Evolutionary conservation across 2,329 filamentous ascomycete species (phyloP).

Genomic region (Xenosphaeropsis pyriputrescens): DNA sequence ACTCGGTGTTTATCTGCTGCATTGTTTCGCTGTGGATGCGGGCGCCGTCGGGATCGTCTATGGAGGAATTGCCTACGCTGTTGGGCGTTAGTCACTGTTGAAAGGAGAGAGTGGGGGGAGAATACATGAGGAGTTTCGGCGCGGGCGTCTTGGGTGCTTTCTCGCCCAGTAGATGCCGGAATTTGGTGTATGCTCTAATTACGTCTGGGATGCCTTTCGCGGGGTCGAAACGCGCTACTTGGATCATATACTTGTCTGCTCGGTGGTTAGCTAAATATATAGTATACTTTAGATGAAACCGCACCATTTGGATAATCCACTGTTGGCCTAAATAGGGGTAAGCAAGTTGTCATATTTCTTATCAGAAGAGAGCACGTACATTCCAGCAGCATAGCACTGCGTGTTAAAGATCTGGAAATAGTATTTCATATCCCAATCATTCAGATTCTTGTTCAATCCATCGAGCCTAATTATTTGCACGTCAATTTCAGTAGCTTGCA

Average conservation of each 20-base stretch:
- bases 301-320: too few relatives aligned
- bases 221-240: constrained; percentile 72
- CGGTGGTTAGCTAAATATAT: background rate
- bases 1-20: constrained; percentile 45
- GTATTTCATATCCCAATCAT: constrained; percentile 54
- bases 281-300: background rate
- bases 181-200: constrained; percentile 60
- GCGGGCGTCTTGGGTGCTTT: constrained; percentile 28
- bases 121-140: constrained; percentile 53
- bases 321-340: too few relatives aligned
- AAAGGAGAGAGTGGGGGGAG: background rate
- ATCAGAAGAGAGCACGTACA: constrained; percentile 23
- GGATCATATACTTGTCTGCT: constrained; percentile 57
- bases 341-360: too few relatives aligned
- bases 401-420: constrained; percentile 62
- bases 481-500: constrained; percentile 7
- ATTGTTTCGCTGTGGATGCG: constrained; percentile 60
- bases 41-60: constrained; percentile 67
- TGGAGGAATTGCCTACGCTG: constrained; percentile 57
- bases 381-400: constrained; percentile 41
- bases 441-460: constrained; percentile 63
- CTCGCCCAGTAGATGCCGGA: constrained; percentile 40
- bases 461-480: constrained; percentile 38
- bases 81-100: background rate
- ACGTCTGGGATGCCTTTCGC: constrained; percentile 72